These are phyloP conservation scores for Mycena vitilis DNA, from an alignment of 768 basidiomycete species.

Conservation along the genomic window DNA sequence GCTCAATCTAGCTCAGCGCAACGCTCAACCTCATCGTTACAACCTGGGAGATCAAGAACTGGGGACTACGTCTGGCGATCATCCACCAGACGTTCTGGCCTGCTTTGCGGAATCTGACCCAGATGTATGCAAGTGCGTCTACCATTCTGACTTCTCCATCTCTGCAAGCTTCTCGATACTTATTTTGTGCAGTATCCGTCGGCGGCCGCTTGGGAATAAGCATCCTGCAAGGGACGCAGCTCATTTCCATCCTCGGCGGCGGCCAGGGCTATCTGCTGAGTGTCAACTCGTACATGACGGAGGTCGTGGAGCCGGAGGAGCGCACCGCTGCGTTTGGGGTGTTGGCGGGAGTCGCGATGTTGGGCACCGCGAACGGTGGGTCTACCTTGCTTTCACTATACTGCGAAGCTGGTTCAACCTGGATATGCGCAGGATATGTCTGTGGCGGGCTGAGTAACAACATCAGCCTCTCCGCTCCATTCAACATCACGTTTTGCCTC, in stretches of 20 bases:
- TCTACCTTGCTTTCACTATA: too few species aligned
- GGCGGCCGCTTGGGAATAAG: conserved; percentile 31
- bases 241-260: conserved; percentile 34
- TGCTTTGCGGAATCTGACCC: conserved; percentile 29
- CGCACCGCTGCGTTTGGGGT: conserved; percentile 33
- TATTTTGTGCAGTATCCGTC: conserved; percentile 9
- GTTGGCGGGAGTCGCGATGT: conserved; percentile 28
- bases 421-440: too few species aligned
- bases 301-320: conserved; percentile 27
- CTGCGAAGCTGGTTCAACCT: too few species aligned
- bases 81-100: conserved; percentile 36
- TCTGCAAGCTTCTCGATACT: not conserved
- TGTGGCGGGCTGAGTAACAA: conserved; percentile 26
- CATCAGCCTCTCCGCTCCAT: conserved; percentile 27
- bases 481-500: conserved; percentile 33
- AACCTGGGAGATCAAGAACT: conserved; percentile 34
- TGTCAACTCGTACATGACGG: conserved; percentile 32
- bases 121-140: conserved; percentile 35
- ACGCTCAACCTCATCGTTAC: conserved; percentile 33
- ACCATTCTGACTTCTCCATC: not conserved
- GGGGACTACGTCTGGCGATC: conserved; percentile 29
- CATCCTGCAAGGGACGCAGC: conserved; percentile 30
- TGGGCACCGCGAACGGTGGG: conserved; percentile 26
- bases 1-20: too few species aligned
- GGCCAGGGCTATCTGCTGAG: conserved; percentile 30